phyloP scores from a whole-genome alignment of 2,329 filamentous ascomycete species.

The Ilyonectria mors-panacis region DNA sequence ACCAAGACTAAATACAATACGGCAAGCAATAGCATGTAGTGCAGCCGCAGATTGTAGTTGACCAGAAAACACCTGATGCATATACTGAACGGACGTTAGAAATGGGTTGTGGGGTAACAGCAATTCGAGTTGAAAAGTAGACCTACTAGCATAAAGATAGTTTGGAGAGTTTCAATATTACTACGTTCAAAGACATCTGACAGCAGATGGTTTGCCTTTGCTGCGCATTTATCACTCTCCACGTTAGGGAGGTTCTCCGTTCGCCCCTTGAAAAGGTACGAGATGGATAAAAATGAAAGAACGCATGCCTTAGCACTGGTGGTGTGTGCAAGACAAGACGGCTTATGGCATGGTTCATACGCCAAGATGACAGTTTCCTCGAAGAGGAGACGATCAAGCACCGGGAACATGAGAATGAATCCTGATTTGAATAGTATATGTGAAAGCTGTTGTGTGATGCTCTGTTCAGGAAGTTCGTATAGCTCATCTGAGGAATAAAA shows the following conservation, averaged over 20 bases:
- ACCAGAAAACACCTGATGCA: conserved; percentile 62
- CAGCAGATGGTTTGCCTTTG: conserved; percentile 59
- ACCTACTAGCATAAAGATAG: conserved; percentile 64
- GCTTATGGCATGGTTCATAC: conserved; percentile 52
- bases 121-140: too few relatives aligned
- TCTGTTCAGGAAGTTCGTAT: conserved; percentile 42
- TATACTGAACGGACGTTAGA: conserved; percentile 46
- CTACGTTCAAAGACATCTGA: conserved; percentile 59
- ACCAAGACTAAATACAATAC: conserved; percentile 65
- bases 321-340: conserved; percentile 45
- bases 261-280: conserved; percentile 41
- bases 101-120: too few relatives aligned
- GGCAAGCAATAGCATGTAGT: conserved; percentile 61
- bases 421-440: conserved; percentile 48
- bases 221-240: conserved; percentile 58
- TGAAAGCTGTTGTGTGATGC: conserved; percentile 46
- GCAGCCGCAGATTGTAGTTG: conserved; percentile 61
- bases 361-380: conserved; percentile 60
- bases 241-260: conserved; percentile 39
- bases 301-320: conserved; percentile 63
- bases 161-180: conserved; percentile 61
- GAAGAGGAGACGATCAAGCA: conserved; percentile 64
- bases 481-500: conserved; percentile 23
- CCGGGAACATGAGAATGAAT: conserved; percentile 63
- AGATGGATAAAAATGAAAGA: conserved; percentile 62